These are phyloP conservation scores for Suillus alpinus DNA, from an alignment of 768 basidiomycete species.

Conservation along the genomic window DNA sequence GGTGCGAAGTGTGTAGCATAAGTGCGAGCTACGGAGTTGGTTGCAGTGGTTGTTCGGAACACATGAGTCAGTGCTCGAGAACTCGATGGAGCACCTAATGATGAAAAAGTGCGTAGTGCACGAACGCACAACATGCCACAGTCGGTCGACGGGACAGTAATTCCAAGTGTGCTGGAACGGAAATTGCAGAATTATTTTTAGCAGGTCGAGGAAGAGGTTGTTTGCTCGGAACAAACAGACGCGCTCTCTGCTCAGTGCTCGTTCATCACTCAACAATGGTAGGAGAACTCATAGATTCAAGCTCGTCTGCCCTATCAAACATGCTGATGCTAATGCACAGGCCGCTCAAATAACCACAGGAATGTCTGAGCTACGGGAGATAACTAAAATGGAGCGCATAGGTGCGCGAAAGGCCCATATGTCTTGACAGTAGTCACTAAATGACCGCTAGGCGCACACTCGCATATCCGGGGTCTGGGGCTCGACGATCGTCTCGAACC, in stretches of 20 bases:
- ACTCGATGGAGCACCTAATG: conserved; percentile 8
- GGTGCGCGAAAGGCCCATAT: conserved; percentile 39
- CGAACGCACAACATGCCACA: conserved; percentile 17
- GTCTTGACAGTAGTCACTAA: not conserved
- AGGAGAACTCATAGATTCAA: conserved; percentile 1
- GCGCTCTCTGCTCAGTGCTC: conserved; percentile 26
- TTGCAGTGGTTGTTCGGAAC: conserved; percentile 11
- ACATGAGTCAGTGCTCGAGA: conserved; percentile 1
- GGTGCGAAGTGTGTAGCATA: conserved; percentile 37
- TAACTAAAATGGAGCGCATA: conserved; percentile 93
- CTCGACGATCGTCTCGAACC: conserved; percentile 92
- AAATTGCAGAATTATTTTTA: conserved; percentile 5
- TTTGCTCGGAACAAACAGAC: conserved; percentile 35
- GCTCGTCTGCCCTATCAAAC: conserved; percentile 2
- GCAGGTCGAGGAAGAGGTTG: conserved; percentile 7
- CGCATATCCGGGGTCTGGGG: conserved; percentile 94
- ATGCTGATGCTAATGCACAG: conserved; percentile 26
- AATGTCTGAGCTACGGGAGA: conserved; percentile 77
- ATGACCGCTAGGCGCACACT: conserved; percentile 66
- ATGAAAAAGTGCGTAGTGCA: conserved; percentile 14
- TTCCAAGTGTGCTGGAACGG: conserved; percentile 2
- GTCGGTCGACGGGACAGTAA: not conserved
- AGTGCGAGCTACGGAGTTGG: conserved; percentile 19
- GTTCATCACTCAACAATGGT: conserved; percentile 26
- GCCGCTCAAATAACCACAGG: conserved; percentile 76